Evolutionary conservation across 2,329 filamentous ascomycete species (phyloP), one percentile per base, ranked within the genome.

Genomic region (Aspergillus sojae): DNA sequence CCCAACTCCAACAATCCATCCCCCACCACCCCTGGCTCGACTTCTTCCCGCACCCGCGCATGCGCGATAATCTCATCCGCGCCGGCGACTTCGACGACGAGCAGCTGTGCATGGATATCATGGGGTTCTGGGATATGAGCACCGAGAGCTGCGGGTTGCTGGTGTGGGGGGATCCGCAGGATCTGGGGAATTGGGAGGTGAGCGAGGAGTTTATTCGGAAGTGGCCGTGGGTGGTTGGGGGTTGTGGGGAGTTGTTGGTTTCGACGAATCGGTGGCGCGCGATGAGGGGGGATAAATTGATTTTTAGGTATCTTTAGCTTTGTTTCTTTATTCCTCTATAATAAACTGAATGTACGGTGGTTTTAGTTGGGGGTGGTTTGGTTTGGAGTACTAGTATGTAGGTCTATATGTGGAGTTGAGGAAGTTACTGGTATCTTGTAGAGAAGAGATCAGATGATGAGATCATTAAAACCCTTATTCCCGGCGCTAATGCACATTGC

Each of bases 131-230:
- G 72, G 64, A 68, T 28, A 55, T 57, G 16, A 45, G 66, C 0
- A 60, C 55, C 1, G 64, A 63, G n/a, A 66, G 66, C 57, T 71
- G 75, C 21, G 76, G 73, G 1, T 46, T 85, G 3, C 72, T 85
- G 11, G 80, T 85, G 2, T 86, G 83, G 84, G 81, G 82, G 0
- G 79, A 83, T 11, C 75, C 83, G 0, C 81, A 78, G 72, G 77
- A 84, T 50, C 61, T 74, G 3, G 66, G 65, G 0, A 80, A 76
- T 12, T 86, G 84, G 84, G 84, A 86, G 65, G 73, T 81, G 1
- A 83, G 78, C 1, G 75, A 77, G 10, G 60, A 65, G 0, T 85
- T 86, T 65, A 64, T 82, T 5, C 73, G 71, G 43, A 85, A 83
- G 65, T 86, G 82, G 81, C 67, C 68, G 36, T 74, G 72, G 69